Base-by-base conservation (phyloP, 371 early-diverging fungal species). In the Rhizopus sp. region DNA sequence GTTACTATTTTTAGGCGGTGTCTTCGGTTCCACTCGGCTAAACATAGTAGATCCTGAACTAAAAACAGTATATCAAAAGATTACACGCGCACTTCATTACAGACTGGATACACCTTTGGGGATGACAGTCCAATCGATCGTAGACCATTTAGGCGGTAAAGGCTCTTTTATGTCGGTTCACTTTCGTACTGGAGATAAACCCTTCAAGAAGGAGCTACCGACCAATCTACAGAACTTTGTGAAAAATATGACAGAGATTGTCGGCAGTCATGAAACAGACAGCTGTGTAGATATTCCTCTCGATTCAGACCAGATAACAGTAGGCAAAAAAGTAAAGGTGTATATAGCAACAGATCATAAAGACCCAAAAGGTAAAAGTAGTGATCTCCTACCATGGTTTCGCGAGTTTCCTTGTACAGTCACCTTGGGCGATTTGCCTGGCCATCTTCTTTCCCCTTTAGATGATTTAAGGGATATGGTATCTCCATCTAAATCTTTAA, bases 271-370 rank as follows among this genome's bases (percentile, higher is more conserved):
- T 6, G 13, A 32, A 6, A 13, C 16, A 4, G 23, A 46, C 0
- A 2, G 35, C 8, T 10, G 10, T 4, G 9, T 23, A 30, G 4
- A 15, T 46, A 8, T 35, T 5, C 32, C 45, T 13, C 34, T n/a
- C 7, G 34, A 55, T 29, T 10, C 16, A 15, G 45, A 54, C 17
- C 29, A 16, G 6, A 23, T 31, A 8, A 33, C 13, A 1, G 32
- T 42, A 8, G 45, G 38, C 6, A 55, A 32, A 12, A n/a, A 34
- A 4, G 48, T 44, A 3, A 45, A 45, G 2, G 48, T 64, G 0
- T 78, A 72, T 32, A 62, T 78, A 29, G 79, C 79, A 1, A 78
- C 79, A 5, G 79, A 78, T 31, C 62, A 72, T 50, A 62, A 45
- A 30, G 37, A 72, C 17, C 76, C 79, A 9, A 62, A 70, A 10